These are phyloP conservation scores for Coffea eugenioides DNA, from an alignment of 257 asterid species.

Conservation along the genomic window DNA sequence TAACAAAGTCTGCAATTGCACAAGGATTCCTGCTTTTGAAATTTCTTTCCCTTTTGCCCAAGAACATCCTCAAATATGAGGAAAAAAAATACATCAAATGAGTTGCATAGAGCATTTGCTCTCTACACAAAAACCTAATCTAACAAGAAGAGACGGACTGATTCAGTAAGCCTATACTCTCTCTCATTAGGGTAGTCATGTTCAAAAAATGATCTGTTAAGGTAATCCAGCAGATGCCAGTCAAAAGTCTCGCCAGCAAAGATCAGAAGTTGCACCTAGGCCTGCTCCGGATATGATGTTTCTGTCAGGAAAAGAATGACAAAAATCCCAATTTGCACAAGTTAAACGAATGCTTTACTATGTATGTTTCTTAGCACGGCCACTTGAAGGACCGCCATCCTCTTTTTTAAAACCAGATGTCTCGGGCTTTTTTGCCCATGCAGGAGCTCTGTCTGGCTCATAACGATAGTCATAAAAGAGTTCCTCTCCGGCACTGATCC, in stretches of 20 bases:
- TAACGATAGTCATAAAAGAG: slow-evolving; percentile 85
- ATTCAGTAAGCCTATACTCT: slow-evolving; percentile 10
- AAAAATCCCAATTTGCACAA: slow-evolving; percentile 8
- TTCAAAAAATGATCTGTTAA: slow-evolving; percentile 15
- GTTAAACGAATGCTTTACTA: slow-evolving; percentile 17
- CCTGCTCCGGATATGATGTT: slow-evolving; percentile 10
- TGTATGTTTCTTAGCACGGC: slow-evolving; percentile 45
- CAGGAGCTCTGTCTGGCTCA: slow-evolving; percentile 78
- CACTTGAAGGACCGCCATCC: slow-evolving; percentile 31
- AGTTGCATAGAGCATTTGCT: slow-evolving; percentile 4
- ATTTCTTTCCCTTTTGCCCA: slow-evolving; percentile 7
- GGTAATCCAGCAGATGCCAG: slow-evolving; percentile 10
- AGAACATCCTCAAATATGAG: slow-evolving; percentile 5
- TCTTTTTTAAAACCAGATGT: slow-evolving; percentile 49
- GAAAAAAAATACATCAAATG: slow-evolving; percentile 10
- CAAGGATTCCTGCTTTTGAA: neutral
- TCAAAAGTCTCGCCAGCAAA: neutral
- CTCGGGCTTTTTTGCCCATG: slow-evolving; percentile 94
- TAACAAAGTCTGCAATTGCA: neutral
- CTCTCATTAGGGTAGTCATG: slow-evolving; percentile 1
- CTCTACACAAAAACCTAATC: slow-evolving; percentile 2
- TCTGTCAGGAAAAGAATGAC: slow-evolving; percentile 28
- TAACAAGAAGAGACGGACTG: slow-evolving; percentile 8
- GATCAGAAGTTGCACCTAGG: slow-evolving; percentile 5
- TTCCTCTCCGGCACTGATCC: slow-evolving; percentile 81